phyloP scores from a whole-genome alignment of 176 grass and related monocot genomes.

The Oryza officinalis region DNA sequence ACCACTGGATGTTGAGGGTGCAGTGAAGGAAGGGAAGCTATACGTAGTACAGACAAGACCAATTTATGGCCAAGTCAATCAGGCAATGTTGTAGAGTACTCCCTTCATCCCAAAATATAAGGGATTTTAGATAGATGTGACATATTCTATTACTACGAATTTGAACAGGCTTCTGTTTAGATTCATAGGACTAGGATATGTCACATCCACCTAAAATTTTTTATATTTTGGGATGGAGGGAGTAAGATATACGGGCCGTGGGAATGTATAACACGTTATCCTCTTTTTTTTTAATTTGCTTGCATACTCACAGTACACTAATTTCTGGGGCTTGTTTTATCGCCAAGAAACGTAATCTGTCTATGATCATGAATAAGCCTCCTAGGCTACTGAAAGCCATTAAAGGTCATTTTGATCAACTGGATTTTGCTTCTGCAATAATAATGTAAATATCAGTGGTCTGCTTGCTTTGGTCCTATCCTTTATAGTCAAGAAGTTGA shows the following conservation, averaged over 20 bases:
- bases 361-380: neutral
- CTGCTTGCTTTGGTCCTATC: slow-evolving; percentile 16
- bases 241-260: slow-evolving; percentile 20
- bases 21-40: slow-evolving; percentile 83
- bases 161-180: no score
- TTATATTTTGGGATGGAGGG: no score
- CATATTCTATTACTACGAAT: no score
- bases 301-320: slow-evolving; percentile 12
- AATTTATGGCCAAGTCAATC: slow-evolving; percentile 16
- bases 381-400: neutral
- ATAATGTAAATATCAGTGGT: slow-evolving; percentile 11
- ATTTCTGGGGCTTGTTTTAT: slow-evolving; percentile 10
- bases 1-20: slow-evolving; percentile 85
- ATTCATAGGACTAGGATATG: no score
- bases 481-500: neutral
- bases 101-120: no score
- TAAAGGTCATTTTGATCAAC: neutral
- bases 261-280: slow-evolving; percentile 23
- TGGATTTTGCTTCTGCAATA: neutral
- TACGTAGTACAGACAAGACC: slow-evolving; percentile 96
- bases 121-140: no score
- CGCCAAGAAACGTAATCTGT: neutral
- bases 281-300: neutral
- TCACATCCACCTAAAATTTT: no score
- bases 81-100: slow-evolving; percentile 2